These are phyloP conservation scores for Spergularia azorica DNA, from an alignment of 179 eudicot genomes.

Conservation along the genomic window DNA sequence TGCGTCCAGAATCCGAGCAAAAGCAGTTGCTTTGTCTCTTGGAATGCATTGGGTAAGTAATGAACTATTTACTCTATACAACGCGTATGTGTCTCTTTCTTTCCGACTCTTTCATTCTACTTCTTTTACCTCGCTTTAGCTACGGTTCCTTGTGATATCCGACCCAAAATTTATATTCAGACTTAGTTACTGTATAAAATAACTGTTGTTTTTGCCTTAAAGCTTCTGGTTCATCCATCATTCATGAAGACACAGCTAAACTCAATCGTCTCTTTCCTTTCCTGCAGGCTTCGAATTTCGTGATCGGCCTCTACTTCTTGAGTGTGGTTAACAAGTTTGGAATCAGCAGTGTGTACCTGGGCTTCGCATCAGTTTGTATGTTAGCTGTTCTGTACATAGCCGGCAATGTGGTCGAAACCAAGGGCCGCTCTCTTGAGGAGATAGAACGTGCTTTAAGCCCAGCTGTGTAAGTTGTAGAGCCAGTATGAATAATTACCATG, in stretches of 20 bases:
- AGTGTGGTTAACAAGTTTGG: slow-evolving; percentile 88
- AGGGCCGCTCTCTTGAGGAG: slow-evolving; percentile 92
- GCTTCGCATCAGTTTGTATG: slow-evolving; percentile 71
- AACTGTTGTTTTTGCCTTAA: neutral
- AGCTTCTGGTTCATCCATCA: neutral
- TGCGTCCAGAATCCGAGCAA: slow-evolving; percentile 97
- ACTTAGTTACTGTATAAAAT: no score
- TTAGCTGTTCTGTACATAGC: slow-evolving; percentile 75
- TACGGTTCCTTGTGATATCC: no score
- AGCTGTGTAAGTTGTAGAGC: slow-evolving; percentile 37
- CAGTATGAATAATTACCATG: slow-evolving; percentile 14
- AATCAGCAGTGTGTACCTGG: slow-evolving; percentile 84
- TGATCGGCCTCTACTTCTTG: slow-evolving; percentile 86
- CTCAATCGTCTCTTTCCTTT: neutral
- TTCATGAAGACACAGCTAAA: neutral
- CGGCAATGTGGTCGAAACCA: slow-evolving; percentile 86
- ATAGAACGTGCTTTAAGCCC: slow-evolving; percentile 78
- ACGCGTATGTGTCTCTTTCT: no score
- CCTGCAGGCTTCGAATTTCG: slow-evolving; percentile 76
- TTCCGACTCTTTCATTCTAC: no score
- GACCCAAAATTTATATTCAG: no score
- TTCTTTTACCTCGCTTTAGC: no score
- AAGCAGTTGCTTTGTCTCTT: slow-evolving; percentile 89
- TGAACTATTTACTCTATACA: neutral
- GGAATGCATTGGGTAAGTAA: slow-evolving; percentile 97